These are phyloP conservation scores for Prunella vulgaris DNA, from an alignment of 257 asterid species.

Conservation along the genomic window DNA sequence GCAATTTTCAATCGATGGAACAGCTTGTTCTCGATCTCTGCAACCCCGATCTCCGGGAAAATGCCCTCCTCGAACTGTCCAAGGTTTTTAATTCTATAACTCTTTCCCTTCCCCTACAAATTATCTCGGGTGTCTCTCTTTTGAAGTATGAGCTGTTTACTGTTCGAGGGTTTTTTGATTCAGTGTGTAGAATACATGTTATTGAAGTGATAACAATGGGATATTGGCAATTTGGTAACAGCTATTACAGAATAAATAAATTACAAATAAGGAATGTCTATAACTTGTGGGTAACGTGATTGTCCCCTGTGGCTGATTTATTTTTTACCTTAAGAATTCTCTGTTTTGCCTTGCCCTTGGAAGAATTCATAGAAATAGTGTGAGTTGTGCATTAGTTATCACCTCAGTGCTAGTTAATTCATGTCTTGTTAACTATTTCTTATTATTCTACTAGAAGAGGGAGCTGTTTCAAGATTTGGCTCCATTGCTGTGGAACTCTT, in stretches of 20 bases:
- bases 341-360: neutral
- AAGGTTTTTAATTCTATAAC: conserved; percentile 52
- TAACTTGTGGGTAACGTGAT: neutral
- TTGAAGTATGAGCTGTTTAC: neutral
- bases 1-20: conserved; percentile 56
- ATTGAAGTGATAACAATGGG: too few species aligned
- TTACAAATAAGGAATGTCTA: neutral
- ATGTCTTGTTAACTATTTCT: conserved; percentile 13
- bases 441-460: conserved; percentile 47
- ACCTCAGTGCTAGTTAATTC: neutral
- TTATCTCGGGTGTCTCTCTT: neutral
- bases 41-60: conserved; percentile 69
- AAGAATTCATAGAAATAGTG: neutral
- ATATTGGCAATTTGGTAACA: too few species aligned
- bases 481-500: conserved; percentile 77
- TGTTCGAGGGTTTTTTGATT: neutral
- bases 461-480: conserved; percentile 74
- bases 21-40: conserved; percentile 70
- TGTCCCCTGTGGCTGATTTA: neutral
- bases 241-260: too few species aligned
- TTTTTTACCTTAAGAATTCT: neutral
- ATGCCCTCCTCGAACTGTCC: conserved; percentile 72
- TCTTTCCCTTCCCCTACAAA: neutral
- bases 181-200: neutral
- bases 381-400: neutral